Base-by-base conservation (phyloP, 2,329 filamentous ascomycete genomes). In the Apiospora sp. region DNA sequence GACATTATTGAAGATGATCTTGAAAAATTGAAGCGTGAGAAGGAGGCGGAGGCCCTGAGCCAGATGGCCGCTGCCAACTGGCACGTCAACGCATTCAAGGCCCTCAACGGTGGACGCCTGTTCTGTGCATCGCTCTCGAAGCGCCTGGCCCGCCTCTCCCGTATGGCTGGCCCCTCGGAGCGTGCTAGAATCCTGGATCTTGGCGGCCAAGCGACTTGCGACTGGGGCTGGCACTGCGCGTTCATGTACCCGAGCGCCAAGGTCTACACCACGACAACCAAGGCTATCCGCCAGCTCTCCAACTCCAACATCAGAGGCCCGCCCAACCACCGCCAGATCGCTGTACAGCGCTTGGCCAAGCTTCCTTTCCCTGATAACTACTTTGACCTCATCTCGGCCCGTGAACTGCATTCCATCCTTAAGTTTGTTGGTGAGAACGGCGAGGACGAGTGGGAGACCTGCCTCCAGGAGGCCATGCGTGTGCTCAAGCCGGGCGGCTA, bases 201-300 rank as follows among this genome's bases (percentile, higher is more conserved):
- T 46, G 95, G 94, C 68, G 95, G 95, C 64, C 92, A 96, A 80
- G 88, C 92, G 0, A 91, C 93, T 19, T 96, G 94, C 80, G 95
- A 97, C 82, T 99, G 96, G 96, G 96, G 94, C 30, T 99, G 96
- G 96, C 92, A 96, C 80, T 93, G 94, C 72, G 95, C 96, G 0
- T 87, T 93, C 68, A 92, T 96, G 81, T 96, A 95, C 82, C 94
- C 94, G 24, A 92, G 94, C 80, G 89, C 93, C 72, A 95, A 94
- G 81, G 90, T 98, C 71, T 97, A 95, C 84, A 98, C 96, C 0
- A 94, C 96, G 71, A 93, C 93, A 49, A 94, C 92, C 75, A 93
- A 93, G 82, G 84, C 91, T 12, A 87, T 92, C 75, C 89, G 90
- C 49, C 92, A 94, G 80, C 84, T 91, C 43, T 91, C 91, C 78